Evolutionary conservation across 306 rosid genomes (phyloP).

Genomic region (Begonia fuchsioides): DNA sequence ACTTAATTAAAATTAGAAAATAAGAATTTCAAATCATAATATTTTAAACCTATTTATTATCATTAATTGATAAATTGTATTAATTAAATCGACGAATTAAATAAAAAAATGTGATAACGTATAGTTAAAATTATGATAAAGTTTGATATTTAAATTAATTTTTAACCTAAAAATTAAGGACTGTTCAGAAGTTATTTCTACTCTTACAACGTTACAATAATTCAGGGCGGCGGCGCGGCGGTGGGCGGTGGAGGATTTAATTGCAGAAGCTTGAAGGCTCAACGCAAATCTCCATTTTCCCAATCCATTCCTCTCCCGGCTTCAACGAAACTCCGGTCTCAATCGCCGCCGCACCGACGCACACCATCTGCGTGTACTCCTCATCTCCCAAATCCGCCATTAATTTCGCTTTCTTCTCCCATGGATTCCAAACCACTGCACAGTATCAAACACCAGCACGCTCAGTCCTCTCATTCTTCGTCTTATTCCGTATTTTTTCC

Average conservation of each 20-base stretch:
- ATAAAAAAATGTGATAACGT: no score
- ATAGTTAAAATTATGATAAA: no score
- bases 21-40: no score
- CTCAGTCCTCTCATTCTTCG: not conserved
- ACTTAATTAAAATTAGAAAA: no score
- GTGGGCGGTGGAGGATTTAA: slow-evolving; percentile 15
- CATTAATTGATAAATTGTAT: no score
- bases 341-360: slow-evolving; percentile 76
- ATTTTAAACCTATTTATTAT: no score
- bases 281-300: slow-evolving; percentile 56
- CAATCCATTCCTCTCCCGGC: slow-evolving; percentile 97
- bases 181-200: no score
- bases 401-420: slow-evolving; percentile 82
- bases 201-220: no score
- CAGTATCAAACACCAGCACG: not conserved
- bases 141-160: no score
- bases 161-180: no score
- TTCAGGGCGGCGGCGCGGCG: no score
- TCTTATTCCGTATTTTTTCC: not conserved
- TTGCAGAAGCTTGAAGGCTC: slow-evolving; percentile 85
- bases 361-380: slow-evolving; percentile 86
- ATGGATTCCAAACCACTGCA: slow-evolving; percentile 91
- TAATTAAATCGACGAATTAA: no score
- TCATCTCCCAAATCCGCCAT: slow-evolving; percentile 81
- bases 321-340: slow-evolving; percentile 65